phyloP scores from a whole-genome alignment of 352 stramenopile genomes.

The Thalassiosira mediterranea region DNA sequence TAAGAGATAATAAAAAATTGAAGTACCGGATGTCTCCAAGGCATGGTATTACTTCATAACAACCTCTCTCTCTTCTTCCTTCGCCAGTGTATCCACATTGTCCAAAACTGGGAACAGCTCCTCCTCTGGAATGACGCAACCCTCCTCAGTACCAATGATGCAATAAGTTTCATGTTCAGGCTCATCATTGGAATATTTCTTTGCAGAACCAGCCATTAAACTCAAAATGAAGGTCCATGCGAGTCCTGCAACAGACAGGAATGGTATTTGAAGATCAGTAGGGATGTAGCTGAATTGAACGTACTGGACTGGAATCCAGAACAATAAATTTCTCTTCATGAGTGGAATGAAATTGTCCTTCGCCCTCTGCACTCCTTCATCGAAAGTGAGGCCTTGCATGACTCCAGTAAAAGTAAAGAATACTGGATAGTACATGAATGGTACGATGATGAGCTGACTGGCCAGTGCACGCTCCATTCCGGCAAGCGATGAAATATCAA shows the following conservation, averaged over 20 bases:
- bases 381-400: slow-evolving; percentile 55
- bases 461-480: slow-evolving; percentile 68
- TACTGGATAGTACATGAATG: slow-evolving; percentile 75
- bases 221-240: slow-evolving; percentile 71
- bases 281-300: slow-evolving; percentile 69
- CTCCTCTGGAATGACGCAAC: slow-evolving; percentile 11
- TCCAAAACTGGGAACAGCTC: slow-evolving; percentile 21
- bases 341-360: slow-evolving; percentile 70
- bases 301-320: slow-evolving; percentile 80
- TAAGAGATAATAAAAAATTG: too few relatives aligned
- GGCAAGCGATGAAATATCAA: slow-evolving; percentile 33
- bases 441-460: slow-evolving; percentile 70
- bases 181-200: slow-evolving; percentile 36
- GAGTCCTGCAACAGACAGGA: slow-evolving; percentile 61
- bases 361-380: slow-evolving; percentile 47
- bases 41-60: slow-evolving; percentile 15
- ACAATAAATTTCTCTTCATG: slow-evolving; percentile 76
- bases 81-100: slow-evolving; percentile 7
- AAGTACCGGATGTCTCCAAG: too few relatives aligned
- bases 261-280: slow-evolving; percentile 74
- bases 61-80: slow-evolving; percentile 14
- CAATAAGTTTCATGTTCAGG: slow-evolving; percentile 30
- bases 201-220: slow-evolving; percentile 52
- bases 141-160: slow-evolving; percentile 12
- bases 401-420: slow-evolving; percentile 66